Base-by-base conservation (phyloP, 441 rosid species). In the Theobroma grandiflorum region DNA sequence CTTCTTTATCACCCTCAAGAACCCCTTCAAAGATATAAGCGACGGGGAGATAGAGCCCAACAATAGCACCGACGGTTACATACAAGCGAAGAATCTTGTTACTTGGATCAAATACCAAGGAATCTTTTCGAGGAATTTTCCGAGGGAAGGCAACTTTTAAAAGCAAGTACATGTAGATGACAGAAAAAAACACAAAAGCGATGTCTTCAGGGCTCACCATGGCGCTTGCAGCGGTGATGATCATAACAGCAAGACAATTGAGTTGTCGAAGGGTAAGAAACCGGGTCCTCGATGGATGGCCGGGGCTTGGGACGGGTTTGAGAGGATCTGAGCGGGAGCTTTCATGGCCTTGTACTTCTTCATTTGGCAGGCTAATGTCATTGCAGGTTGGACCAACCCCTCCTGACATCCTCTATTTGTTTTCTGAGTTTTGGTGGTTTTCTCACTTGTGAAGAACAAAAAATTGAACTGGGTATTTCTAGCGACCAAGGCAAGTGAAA, bases 1-100 rank as follows among this genome's bases (percentile, higher is more conserved):
- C 97, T 37, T 84, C 87, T 82, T 85, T 88, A 64, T 96, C 94
- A 26, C 92, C 96, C 70, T 87, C 94, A 6, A 88, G 47, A 22
- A 93, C 73, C 52, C 98, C 96, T 78, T 93, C 87, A 33, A 89
- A 83, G 69, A 94, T 93, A 82, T 92, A 92, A 5, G 84, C 87
- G 68, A 92, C 73, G 38, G 98, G 98, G 33, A 94, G 88, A 45
- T 81, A 72, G 4, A 93, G 90, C 3, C 99, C 99, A 50, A 89
- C 65, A 61, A 91, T 14, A 11, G 91, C 96, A 0, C 83, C 90
- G 4, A 86, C 10, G 26, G 82, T 72, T 15, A 93, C 89, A 47
- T 96, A 93, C 65, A 81, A 2, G 42, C 84, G 83, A 72, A 93
- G 87, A 10, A 81, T 59, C 72, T 86, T 88, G 90, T 58, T 85